A percentile compares a stretch with the other conserved stretches of the same genome.
These are phyloP conservation scores for Pulveroboletus sp. DNA, from an alignment of 768 basidiomycete species.

Conservation along the genomic window DNA sequence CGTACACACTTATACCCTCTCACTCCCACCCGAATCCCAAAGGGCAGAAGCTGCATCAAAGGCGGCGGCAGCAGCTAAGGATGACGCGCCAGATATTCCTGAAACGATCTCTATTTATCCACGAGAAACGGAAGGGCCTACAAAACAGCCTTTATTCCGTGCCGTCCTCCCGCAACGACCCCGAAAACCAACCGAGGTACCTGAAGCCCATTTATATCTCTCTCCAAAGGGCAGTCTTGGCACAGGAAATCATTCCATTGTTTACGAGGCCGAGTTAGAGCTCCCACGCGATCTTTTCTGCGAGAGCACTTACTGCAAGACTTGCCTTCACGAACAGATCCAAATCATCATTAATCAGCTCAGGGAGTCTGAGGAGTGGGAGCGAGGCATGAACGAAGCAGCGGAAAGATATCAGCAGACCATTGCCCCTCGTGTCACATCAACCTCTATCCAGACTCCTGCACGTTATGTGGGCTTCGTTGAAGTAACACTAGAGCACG, in stretches of 20 bases:
- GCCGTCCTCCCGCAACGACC: conserved; percentile 28
- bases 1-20: conserved; percentile 29
- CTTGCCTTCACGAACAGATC: conserved; percentile 38
- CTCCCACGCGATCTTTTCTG: conserved; percentile 43
- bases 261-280: conserved; percentile 49
- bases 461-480: conserved; percentile 10
- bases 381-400: background rate
- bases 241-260: conserved; percentile 48
- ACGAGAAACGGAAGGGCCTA: conserved; percentile 22
- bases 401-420: background rate
- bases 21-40: conserved; percentile 9
- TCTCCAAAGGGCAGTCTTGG: conserved; percentile 37
- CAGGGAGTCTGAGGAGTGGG: conserved; percentile 16
- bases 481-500: background rate
- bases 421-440: background rate
- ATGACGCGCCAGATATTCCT: background rate
- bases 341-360: conserved; percentile 9
- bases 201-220: conserved; percentile 50
- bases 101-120: conserved; percentile 20
- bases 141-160: conserved; percentile 25
- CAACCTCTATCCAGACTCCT: conserved; percentile 1
- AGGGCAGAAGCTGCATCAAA: conserved; percentile 6
- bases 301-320: conserved; percentile 34
- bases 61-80: conserved; percentile 5
- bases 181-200: conserved; percentile 16